Conservation (phyloP, 2,329 filamentous ascomycete species). For the Cladosporium sphaerospermum region DNA sequence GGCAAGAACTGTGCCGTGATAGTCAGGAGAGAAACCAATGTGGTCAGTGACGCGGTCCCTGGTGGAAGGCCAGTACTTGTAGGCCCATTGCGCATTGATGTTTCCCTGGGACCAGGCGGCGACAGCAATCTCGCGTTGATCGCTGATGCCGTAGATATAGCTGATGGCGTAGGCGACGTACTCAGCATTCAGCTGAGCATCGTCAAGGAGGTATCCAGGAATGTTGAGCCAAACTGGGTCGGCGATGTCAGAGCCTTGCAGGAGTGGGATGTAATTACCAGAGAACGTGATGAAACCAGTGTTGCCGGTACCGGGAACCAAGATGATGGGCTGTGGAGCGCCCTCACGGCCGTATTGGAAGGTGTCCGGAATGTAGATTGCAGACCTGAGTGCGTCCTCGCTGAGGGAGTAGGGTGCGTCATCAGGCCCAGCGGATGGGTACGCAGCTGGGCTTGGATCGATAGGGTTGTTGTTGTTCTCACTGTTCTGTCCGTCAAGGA, state of each 20-base stretch:
- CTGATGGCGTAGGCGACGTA: conserved; percentile 55
- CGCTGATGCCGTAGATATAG: conserved; percentile 43
- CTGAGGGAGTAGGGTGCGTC: conserved; percentile 47
- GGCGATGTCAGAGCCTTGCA: conserved; percentile 36
- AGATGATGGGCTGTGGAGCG: conserved; percentile 39
- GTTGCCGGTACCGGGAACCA: conserved; percentile 49
- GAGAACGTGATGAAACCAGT: conserved; percentile 42
- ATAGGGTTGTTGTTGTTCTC: conserved; percentile 24
- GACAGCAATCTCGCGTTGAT: conserved; percentile 36
- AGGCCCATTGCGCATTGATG: conserved; percentile 50
- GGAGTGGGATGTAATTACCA: conserved; percentile 46
- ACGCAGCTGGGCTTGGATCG: conserved; percentile 27
- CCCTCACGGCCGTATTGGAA: conserved; percentile 44
- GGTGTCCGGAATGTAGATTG: conserved; percentile 45
- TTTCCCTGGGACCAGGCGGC: conserved; percentile 53
- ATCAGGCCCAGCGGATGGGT: conserved; percentile 30
- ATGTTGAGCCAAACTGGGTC: conserved; percentile 54
- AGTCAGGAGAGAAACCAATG: conserved; percentile 49
- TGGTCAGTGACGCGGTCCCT: conserved; percentile 43
- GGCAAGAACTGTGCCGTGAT: conserved; percentile 42
- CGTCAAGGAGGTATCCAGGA: conserved; percentile 40
- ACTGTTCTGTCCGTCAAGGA: conserved; percentile 21
- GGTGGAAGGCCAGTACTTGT: conserved; percentile 53
- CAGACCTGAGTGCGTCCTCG: conserved; percentile 43
- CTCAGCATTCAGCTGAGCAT: conserved; percentile 49